Evolutionary conservation across 495 filamentous ascomycete species (phyloP).

Genomic region (Penicillium crystallinum): DNA sequence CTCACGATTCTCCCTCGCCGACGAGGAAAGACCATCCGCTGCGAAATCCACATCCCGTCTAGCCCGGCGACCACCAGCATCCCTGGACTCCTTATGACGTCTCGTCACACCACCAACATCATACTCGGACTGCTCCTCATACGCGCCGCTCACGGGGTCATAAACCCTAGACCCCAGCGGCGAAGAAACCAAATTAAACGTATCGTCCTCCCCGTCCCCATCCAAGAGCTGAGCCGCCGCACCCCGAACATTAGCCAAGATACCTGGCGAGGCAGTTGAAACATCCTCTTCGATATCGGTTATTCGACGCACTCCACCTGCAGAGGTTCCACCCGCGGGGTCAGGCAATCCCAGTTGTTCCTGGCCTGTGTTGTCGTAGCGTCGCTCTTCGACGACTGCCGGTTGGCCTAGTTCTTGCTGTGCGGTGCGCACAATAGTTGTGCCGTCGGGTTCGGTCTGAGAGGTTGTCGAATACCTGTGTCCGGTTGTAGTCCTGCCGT

Average conservation of each 20-base stretch:
- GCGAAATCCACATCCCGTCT: slow-evolving; percentile 11
- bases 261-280: neutral
- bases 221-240: slow-evolving; percentile 7
- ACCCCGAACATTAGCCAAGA: slow-evolving; percentile 3
- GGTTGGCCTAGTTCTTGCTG: slow-evolving; percentile 36
- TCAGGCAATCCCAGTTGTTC: slow-evolving; percentile 18
- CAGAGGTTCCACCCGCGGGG: slow-evolving; percentile 12
- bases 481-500: slow-evolving; percentile 24
- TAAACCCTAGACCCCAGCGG: slow-evolving; percentile 9
- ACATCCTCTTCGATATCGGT: slow-evolving; percentile 20
- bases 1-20: slow-evolving; percentile 6
- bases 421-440: slow-evolving; percentile 35
- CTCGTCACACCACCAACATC: slow-evolving; percentile 5
- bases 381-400: slow-evolving; percentile 30
- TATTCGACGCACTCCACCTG: slow-evolving; percentile 25
- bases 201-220: slow-evolving; percentile 5
- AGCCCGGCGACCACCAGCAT: slow-evolving; percentile 2
- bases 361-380: slow-evolving; percentile 34
- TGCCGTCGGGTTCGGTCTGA: slow-evolving; percentile 31
- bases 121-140: slow-evolving; percentile 14
- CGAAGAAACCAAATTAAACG: slow-evolving; percentile 6
- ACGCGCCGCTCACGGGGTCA: slow-evolving; percentile 11
- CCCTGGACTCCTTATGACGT: slow-evolving; percentile 9
- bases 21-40: slow-evolving; percentile 2
- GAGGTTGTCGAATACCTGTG: slow-evolving; percentile 34